Evolutionary conservation across 176 grass and related monocot species (phyloP), one percentile per base, ranked within the genome.

Genomic region (Ananas comosus): DNA sequence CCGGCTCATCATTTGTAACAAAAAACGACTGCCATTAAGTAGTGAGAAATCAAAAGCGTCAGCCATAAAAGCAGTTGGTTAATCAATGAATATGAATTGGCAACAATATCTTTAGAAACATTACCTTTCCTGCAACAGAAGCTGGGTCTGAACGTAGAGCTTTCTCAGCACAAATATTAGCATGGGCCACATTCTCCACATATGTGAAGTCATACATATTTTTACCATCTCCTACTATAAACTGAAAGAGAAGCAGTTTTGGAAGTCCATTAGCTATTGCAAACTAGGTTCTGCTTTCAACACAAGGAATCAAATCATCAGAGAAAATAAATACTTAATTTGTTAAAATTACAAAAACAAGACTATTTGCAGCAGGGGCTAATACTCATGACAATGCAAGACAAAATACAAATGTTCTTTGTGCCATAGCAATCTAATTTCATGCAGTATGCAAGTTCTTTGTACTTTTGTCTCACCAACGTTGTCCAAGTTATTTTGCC

Each of bases 61-160:
- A 57, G 53, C n/a, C 53, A 57, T 17, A 57, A n/a, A 56, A 56
- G 9, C 56, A 61, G 21, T 61, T 19, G 13, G 17, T 10, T 21
- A 61, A 61, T 42, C 6, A 22, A 61, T 61, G 56, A 61, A 61
- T 18, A 61, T 61, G n/a, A 18, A 18, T 9, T 61, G 17, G 21
- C n/a, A 61, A n/a, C 33, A 72, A 76, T 75, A n/a, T 70, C 2
- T 49, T 52, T 50, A 71, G n/a, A 53, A 68, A 28, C 19, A 29
- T 24, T 88, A 91, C 89, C 89, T 91, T 85, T 66, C 85, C 89
- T 72, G 85, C 82, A 83, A 88, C 63, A 51, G 76, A 82, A 74
- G 42, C 16, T 68, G 73, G 66, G 59, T 85, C 75, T 4, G 63
- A 82, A 74, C 67, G 65, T 82, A 91, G 72, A 74, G 85, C 82